Base-by-base conservation (phyloP, 768 basidiomycete genomes). In the Gymnopilus dilepis region DNA sequence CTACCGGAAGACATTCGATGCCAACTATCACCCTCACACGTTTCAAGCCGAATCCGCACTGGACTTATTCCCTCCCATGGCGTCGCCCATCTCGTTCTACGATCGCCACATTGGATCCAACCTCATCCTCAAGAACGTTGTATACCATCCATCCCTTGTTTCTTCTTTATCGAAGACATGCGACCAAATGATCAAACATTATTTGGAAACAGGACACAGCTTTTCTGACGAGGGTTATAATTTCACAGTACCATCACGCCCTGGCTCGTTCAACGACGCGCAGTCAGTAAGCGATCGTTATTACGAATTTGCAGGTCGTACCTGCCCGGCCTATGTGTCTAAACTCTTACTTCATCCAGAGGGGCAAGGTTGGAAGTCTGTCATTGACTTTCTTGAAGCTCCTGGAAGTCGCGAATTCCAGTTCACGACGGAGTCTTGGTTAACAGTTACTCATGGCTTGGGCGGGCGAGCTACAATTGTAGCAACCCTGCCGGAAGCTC, bases 51-150 rank as follows among this genome's bases (percentile, higher is more conserved):
- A 47, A 26, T 4, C 1, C 2, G 43, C 1, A 3, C 43, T 47
- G 3, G 24, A 12, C 5, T 38, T 13, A 7, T 11, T 57, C 6
- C 15, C 6, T 19, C 24, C 41, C 19, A 11, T 21, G 8, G 11
- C 24, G 9, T 15, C 26, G 2, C 55, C 61, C 1, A 37, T 62
- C 11, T 34, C 43, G 8, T 62, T 62, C 43, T 62, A 62, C 37
- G 61, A 62, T 7, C 56, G 51, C 6, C 61, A 62, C n/a, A 15
- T 62, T 21, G 21, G 24, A 4, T 30, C 56, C 13, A 52, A 54
- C 15, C 52, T 58, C 22, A 22, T 45, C 24, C 52, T 38, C 4
- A 58, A 47, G 30, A 21, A 53, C 12, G 28, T 62, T 4, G 15
- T 26, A 8, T 21, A 24, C 30, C 24, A 45, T 17, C 31, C 56